A percentile compares a stretch with the other conserved stretches of the same genome.
These are phyloP conservation scores for Blastobotrys raffinosifermentans DNA, from an alignment of 1,139 yeast species.

Conservation along the genomic window DNA sequence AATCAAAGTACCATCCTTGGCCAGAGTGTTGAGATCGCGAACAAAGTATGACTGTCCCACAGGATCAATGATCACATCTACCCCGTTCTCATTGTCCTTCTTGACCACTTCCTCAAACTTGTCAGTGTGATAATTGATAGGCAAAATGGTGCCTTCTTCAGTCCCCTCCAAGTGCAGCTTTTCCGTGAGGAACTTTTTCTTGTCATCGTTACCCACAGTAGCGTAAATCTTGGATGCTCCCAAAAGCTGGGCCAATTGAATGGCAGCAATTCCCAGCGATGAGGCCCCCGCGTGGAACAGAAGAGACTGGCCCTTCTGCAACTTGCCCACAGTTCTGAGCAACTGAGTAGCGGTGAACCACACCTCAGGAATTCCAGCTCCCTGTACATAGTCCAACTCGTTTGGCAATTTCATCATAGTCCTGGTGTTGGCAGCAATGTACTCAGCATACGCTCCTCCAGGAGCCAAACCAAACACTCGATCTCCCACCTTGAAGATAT, in stretches of 20 bases:
- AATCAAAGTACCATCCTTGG: slow-evolving; percentile 29
- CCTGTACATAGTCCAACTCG: slow-evolving; percentile 22
- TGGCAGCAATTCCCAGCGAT: slow-evolving; percentile 33
- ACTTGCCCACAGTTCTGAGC: slow-evolving; percentile 26
- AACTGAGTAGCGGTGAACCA: slow-evolving; percentile 37
- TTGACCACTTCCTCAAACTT: slow-evolving; percentile 25
- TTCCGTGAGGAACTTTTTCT: slow-evolving; percentile 20
- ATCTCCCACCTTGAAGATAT: slow-evolving; percentile 29
- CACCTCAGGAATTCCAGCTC: slow-evolving; percentile 33
- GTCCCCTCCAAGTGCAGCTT: slow-evolving; percentile 17
- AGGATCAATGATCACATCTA: slow-evolving; percentile 34
- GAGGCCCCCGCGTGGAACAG: slow-evolving; percentile 35
- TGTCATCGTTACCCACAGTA: slow-evolving; percentile 29
- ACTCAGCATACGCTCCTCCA: slow-evolving; percentile 38
- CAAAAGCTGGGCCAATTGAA: slow-evolving; percentile 33
- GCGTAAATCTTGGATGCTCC: slow-evolving; percentile 33
- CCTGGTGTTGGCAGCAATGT: slow-evolving; percentile 25
- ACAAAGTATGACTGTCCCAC: slow-evolving; percentile 29
- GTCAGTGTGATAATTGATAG: slow-evolving; percentile 27
- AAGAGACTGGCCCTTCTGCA: slow-evolving; percentile 26
- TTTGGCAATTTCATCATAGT: slow-evolving; percentile 27
- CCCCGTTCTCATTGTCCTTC: slow-evolving; percentile 23
- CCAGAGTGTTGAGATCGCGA: slow-evolving; percentile 22
- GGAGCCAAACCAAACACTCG: slow-evolving; percentile 33
- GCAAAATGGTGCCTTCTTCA: slow-evolving; percentile 22